phyloP scores from a whole-genome alignment of 192 early-diverging fungal species.

The Endogone sp. region DNA sequence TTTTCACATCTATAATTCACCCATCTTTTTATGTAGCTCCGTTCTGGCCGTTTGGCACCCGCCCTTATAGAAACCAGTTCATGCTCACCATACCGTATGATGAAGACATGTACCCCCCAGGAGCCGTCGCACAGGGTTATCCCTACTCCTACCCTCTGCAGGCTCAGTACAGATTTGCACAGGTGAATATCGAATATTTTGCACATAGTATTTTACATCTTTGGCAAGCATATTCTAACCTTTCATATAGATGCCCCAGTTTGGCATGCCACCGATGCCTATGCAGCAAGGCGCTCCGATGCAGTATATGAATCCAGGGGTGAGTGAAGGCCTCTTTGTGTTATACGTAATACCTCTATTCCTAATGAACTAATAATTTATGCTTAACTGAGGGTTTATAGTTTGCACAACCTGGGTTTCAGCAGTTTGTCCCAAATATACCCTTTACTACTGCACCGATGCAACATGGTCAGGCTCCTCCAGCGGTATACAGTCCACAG shows the following conservation, averaged over 20 bases:
- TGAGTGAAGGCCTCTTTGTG: constrained; percentile 5
- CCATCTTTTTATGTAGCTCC: constrained; percentile 26
- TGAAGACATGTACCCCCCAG: constrained; percentile 44
- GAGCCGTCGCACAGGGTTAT: constrained; percentile 32
- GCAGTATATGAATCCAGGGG: constrained; percentile 42
- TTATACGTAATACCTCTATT: neutral
- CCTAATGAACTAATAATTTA: neutral
- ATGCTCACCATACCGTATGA: constrained; percentile 40
- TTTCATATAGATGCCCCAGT: constrained; percentile 12
- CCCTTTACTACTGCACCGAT: constrained; percentile 31
- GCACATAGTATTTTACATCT: constrained; percentile 22
- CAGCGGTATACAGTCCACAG: constrained; percentile 40
- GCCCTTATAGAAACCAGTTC: constrained; percentile 50
- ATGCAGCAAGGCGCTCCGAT: constrained; percentile 37
- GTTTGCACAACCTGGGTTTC: neutral
- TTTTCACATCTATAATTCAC: neutral
- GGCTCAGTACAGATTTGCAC: constrained; percentile 36
- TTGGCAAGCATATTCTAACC: neutral
- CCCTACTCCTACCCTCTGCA: constrained; percentile 25
- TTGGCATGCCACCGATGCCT: constrained; percentile 43
- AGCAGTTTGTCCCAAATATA: constrained; percentile 33
- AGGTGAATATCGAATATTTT: constrained; percentile 25
- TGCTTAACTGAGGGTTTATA: neutral
- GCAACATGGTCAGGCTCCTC: constrained; percentile 27
- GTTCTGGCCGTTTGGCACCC: constrained; percentile 52